Base-by-base conservation (phyloP, 768 basidiomycete genomes). In the Tulasnella sp. region DNA sequence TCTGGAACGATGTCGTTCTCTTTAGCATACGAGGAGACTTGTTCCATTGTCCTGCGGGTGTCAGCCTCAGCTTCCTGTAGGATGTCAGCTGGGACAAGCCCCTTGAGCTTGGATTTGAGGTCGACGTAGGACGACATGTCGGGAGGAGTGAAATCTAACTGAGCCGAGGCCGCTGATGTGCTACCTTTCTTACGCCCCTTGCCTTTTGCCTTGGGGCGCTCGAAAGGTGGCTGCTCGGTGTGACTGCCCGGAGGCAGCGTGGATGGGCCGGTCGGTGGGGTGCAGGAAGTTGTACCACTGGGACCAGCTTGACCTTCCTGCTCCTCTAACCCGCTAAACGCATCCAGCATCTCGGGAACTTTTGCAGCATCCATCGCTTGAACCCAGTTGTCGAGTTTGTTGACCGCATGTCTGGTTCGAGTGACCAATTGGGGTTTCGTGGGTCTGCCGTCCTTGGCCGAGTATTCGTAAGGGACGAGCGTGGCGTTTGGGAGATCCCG, bases 401-500 rank as follows among this genome's bases (percentile, higher is more conserved):
- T 62, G 76, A 77, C 76, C 24, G 76, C 76, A 21, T 34, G 48
- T 14, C 76, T 48, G 19, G 76, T 62, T 19, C 76, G 52, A 31
- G 62, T 52, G 21, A 77, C 58, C 56, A 39, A 12, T 10, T 77
- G 76, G 0, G 76, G 58, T 27, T 77, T 77, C 8, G 76, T 56
- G 31, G 76, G 76, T 31, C 76, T 16, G 18, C 76, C 76, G 31
- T 40, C 62, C 56, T 68, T 77, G 16, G 52, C 56, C 56, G 62
- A 24, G 58, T 77, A 77, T 36, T 77, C 76, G 76, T 77, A 77
- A 7, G 76, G 52, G 8, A 62, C 58, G 1, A 77, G 48, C 24
- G 36, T 21, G 36, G 76, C 76, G 38, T 77, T 77, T 4, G 76
- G 76, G 12, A 77, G 56, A 39, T 77, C 76, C 2, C 76, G 76